Evolutionary conservation across 2,329 filamentous ascomycete genomes (phyloP).

Genomic region (Atkinsonella texensis): DNA sequence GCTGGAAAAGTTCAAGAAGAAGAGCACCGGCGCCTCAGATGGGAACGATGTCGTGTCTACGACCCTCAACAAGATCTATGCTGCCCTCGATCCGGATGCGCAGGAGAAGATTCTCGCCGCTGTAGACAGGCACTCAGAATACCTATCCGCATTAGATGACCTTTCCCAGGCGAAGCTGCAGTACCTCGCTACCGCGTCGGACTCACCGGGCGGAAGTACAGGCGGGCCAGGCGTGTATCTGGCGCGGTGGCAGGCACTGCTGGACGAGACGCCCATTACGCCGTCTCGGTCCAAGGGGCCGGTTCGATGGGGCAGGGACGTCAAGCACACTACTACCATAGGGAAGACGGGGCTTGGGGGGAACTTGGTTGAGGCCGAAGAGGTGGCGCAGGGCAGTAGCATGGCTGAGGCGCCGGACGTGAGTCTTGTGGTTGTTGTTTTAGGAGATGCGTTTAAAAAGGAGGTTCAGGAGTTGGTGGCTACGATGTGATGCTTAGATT

Average conservation of each 20-base stretch:
- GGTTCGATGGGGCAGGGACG: conserved; percentile 40
- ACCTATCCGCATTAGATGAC: conserved; percentile 42
- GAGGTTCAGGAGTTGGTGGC: conserved; percentile 27
- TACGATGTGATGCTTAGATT: not conserved
- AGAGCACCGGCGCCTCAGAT: conserved; percentile 6
- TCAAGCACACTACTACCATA: conserved; percentile 29
- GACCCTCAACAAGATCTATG: conserved; percentile 30
- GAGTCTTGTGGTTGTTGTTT: conserved; percentile 16
- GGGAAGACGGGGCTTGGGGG: conserved; percentile 30
- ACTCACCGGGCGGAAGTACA: conserved; percentile 21
- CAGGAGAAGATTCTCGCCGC: conserved; percentile 33
- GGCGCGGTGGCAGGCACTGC: conserved; percentile 56
- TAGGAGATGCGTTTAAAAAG: conserved; percentile 28
- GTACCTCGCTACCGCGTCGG: conserved; percentile 35
- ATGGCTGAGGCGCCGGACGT: conserved; percentile 19
- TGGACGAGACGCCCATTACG: conserved; percentile 59
- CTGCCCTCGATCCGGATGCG: conserved; percentile 32
- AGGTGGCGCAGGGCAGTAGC: conserved; percentile 11
- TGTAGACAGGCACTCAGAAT: conserved; percentile 48
- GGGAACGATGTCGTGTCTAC: conserved; percentile 19
- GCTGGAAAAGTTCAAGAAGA: conserved; percentile 40
- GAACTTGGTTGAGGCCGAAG: conserved; percentile 7
- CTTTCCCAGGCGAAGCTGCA: conserved; percentile 45
- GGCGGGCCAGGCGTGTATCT: conserved; percentile 62
- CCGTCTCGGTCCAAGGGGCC: conserved; percentile 41